These are phyloP conservation scores for Chrysophaeum taylorii DNA, from an alignment of 352 stramenopile genomes.

Conservation along the genomic window DNA sequence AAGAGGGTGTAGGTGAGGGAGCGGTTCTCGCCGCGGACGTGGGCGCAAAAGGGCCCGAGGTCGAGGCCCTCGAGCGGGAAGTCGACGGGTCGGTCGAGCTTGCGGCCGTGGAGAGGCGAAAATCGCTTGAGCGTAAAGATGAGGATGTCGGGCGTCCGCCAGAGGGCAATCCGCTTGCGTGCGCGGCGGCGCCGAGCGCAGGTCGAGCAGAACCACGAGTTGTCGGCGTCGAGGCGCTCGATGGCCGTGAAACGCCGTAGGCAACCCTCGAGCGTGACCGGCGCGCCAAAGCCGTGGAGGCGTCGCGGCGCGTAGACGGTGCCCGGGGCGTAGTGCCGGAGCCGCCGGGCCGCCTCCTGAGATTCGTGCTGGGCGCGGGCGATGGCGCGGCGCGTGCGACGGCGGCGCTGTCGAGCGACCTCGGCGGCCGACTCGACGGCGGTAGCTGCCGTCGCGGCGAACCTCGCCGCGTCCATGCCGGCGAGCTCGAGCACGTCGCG, in stretches of 20 bases:
- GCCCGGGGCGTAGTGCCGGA: background rate
- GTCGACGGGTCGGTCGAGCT: constrained; percentile 47
- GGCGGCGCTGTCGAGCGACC: background rate
- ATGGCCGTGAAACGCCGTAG: constrained; percentile 63
- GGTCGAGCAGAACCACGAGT: constrained; percentile 65
- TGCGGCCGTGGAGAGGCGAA: background rate
- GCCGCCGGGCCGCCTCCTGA: background rate
- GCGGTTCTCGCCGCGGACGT: constrained; percentile 36
- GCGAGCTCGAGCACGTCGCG: background rate
- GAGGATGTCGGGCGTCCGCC: constrained; percentile 60
- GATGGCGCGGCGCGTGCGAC: background rate
- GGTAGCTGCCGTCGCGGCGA: no score
- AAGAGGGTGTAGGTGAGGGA: constrained; percentile 61
- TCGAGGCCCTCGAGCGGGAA: constrained; percentile 69
- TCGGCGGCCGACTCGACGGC: background rate
- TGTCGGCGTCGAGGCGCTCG: constrained; percentile 62
- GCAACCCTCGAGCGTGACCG: constrained; percentile 56
- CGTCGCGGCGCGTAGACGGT: no score
- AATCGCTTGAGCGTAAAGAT: constrained; percentile 73
- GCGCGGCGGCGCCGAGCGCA: constrained; percentile 64
- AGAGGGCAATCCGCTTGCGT: constrained; percentile 64
- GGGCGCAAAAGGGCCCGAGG: constrained; percentile 61
- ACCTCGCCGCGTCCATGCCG: background rate
- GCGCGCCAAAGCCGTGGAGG: no score
- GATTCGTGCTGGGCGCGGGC: background rate